phyloP scores from a whole-genome alignment of 2,329 filamentous ascomycete species.

The Microcyclosporella mali region DNA sequence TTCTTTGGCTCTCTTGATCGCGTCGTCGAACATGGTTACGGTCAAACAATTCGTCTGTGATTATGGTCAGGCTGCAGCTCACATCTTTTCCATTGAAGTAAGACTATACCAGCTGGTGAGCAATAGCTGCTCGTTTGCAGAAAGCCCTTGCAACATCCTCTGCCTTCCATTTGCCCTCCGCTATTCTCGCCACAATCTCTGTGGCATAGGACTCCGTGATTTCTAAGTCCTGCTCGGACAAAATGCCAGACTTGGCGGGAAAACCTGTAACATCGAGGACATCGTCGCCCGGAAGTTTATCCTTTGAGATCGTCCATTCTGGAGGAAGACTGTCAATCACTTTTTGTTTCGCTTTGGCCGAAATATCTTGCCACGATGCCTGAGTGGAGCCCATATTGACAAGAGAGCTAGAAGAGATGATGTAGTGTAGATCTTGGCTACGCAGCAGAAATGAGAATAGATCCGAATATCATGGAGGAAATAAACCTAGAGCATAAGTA shows the following conservation, averaged over 20 bases:
- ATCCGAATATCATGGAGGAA: no score
- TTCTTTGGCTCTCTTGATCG: constrained; percentile 45
- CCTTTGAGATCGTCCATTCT: constrained; percentile 52
- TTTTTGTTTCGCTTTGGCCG: constrained; percentile 38
- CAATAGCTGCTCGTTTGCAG: constrained; percentile 50
- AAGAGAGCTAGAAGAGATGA: no score
- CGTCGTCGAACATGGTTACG: constrained; percentile 51
- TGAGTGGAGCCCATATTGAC: constrained; percentile 4
- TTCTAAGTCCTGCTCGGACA: constrained; percentile 47
- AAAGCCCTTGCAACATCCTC: constrained; percentile 49
- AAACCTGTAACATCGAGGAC: constrained; percentile 53
- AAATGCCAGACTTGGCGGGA: constrained; percentile 53
- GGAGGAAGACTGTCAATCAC: constrained; percentile 49
- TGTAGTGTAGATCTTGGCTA: no score
- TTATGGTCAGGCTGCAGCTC: neutral
- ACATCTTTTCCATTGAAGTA: neutral
- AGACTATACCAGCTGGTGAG: constrained; percentile 47
- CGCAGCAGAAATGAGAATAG: no score
- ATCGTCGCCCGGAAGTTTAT: constrained; percentile 48
- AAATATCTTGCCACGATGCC: constrained; percentile 40
- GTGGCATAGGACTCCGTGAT: constrained; percentile 43
- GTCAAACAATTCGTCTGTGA: constrained; percentile 54
- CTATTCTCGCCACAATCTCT: constrained; percentile 37
- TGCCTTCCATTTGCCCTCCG: constrained; percentile 43
- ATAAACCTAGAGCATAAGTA: no score